Base-by-base conservation (phyloP, 345 rosid genomes). In the Aethionema arabicum region DNA sequence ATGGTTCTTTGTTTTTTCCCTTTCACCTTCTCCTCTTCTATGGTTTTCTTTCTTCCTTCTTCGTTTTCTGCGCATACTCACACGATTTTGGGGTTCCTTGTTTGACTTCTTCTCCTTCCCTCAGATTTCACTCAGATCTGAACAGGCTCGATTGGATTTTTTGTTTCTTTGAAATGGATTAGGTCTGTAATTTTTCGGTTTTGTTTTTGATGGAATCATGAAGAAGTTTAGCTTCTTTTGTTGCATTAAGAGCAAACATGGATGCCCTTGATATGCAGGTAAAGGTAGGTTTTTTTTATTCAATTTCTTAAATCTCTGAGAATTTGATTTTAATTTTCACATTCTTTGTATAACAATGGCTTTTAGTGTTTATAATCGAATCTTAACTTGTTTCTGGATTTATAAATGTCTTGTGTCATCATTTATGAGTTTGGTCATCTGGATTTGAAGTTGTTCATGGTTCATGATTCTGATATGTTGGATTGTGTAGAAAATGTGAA, bases 231-330 rank as follows among this genome's bases (percentile, higher is more conserved):
- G 76, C 98, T 31, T 96, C 96, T 68, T 86, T 91, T 75, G 95
- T 91, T 66, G 98, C 95, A 3, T 9, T 91, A 14, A 82, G 98
- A 30, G 98, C 98, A 8, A 96, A 91, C 56, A 91, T 91, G 96
- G 98, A 91, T 82, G 95, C 98, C 63, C 93, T 91, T 63, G 12
- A 85, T 66, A 76, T 91, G 80, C 85, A 88, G 98, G 98, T 90
- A 16, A 7, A n/a, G 8, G 13, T 21, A 21, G 27, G 27, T 4
- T 32, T 27, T 9, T 38, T 11, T 10, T 4, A 13, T 6, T 44
- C 46, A 44, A 35, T 33, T 4, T n/a, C 32, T 41, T 6, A 3
- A 46, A 16, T 48, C 44, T 32, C n/a, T 4, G 32, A 42, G 16
- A 59, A 21, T 49, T 62, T 66, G 56, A 48, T 30, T 55, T 61